Conservation (phyloP, 768 basidiomycete genomes). For the Lentinus brumalis region DNA sequence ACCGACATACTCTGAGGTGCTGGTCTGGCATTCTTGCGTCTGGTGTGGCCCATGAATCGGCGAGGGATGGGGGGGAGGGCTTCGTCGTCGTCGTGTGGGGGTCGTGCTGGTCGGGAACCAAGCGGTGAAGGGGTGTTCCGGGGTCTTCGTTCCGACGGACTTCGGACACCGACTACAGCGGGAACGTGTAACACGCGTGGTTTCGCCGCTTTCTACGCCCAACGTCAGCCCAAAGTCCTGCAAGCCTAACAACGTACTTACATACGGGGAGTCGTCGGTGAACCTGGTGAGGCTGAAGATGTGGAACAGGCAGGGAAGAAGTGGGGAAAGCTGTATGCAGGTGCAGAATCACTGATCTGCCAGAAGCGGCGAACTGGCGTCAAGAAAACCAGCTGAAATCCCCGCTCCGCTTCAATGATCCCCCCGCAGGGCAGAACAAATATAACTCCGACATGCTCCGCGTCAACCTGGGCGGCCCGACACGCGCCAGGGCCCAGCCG, state of each 20-base stretch:
- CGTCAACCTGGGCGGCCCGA: too few species aligned
- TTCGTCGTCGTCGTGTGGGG: constrained; percentile 17
- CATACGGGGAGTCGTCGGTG: too few species aligned
- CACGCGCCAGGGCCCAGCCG: background rate
- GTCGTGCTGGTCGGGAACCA: constrained; percentile 25
- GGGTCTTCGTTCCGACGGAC: constrained; percentile 29
- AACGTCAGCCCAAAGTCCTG: background rate
- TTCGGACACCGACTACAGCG: constrained; percentile 25
- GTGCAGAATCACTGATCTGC: constrained; percentile 16
- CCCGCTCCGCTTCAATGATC: background rate
- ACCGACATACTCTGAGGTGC: constrained; percentile 42
- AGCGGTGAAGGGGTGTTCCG: constrained; percentile 37
- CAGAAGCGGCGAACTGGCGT: background rate
- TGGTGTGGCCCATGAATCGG: constrained; percentile 43
- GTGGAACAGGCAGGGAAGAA: background rate
- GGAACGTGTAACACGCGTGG: constrained; percentile 6
- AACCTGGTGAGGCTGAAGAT: too few species aligned
- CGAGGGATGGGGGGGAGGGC: constrained; percentile 21
- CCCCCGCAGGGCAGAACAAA: background rate
- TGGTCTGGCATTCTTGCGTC: constrained; percentile 40
- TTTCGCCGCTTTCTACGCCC: background rate
- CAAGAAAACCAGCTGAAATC: background rate
- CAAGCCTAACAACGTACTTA: too few species aligned
- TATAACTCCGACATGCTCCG: too few species aligned
- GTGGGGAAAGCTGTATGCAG: constrained; percentile 5